Percentiles rank a stretch among this genome's conserved stretches.
Evolutionary conservation across 306 rosid genomes (phyloP).

Genomic region (Cucumis melo): DNA sequence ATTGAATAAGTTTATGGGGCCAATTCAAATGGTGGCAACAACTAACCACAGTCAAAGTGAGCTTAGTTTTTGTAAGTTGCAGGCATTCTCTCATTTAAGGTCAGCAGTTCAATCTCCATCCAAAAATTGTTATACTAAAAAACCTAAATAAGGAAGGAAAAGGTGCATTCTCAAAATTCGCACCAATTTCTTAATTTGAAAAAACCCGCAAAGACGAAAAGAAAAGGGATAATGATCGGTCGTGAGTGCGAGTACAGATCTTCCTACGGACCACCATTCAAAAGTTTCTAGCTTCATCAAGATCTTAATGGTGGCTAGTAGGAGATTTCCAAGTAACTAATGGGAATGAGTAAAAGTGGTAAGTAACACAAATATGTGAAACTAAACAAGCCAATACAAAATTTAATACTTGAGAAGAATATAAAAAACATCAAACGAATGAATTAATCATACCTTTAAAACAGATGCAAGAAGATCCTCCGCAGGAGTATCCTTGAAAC

Average conservation of each 20-base stretch:
- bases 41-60: background rate
- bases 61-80: too few relatives aligned
- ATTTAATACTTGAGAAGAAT: too few relatives aligned
- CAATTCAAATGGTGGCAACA: background rate
- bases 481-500: constrained; percentile 77
- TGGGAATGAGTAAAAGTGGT: background rate
- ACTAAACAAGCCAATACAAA: too few relatives aligned
- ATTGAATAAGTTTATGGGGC: background rate
- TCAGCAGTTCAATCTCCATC: too few relatives aligned
- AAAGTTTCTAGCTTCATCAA: background rate
- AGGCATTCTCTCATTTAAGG: too few relatives aligned
- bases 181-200: background rate
- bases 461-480: constrained; percentile 86
- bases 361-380: too few relatives aligned
- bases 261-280: background rate
- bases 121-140: too few relatives aligned
- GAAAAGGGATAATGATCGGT: background rate
- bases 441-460: constrained; percentile 38
- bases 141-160: background rate
- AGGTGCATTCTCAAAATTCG: background rate
- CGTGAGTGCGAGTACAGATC: background rate
- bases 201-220: background rate
- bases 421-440: background rate
- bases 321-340: background rate
- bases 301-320: background rate